Evolutionary conservation across 1,284 basidiomycete species (phyloP), one percentile per base, ranked within the genome.

Genomic region (Irpex sp.): DNA sequence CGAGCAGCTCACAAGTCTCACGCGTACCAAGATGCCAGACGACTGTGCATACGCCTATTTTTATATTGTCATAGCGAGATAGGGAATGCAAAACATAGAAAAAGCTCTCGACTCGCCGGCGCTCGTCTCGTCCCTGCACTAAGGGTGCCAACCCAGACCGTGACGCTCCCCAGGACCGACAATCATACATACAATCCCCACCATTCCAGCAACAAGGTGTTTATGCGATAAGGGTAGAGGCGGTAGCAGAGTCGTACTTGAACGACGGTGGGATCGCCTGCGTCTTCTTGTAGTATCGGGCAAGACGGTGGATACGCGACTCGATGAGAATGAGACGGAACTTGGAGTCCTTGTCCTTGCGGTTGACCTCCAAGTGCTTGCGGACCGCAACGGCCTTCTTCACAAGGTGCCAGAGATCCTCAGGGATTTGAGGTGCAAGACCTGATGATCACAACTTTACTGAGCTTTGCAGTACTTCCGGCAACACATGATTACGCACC

Each of bases 371-470:
- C 73, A 99, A 89, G 83, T 98, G 97, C 88, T 98, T 98, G 82
- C 97, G 95, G 76, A 99, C 94, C 71, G 93, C 86, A 77, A 98
- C 96, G 78, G 97, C 97, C 90, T 98, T 98, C 91, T 98, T 98
- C 87, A 98, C 92, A 79, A 98, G 91, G 88, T 96, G 92, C 92
- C 95, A 98, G 67, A 98, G 91, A 87, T 98, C 97, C 89, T 99
- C 97, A 73, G 97, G 97, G 83, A 98, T 95, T 81, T 91, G 87
- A 75, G 96, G 96, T 78, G 92, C 96, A 81, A 98, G 93, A 82
- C 94, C 94, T 96, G 21, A 59, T 60, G 58, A 64, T 54, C 57
- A 60, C 55, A 48, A 54, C 36, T 47, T 40, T 31, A 15, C 21
- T 40, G 58, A 13, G n/a, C 36, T 38, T 48, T 21, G 40, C 47